Evolutionary conservation across 177 flowering plant genomes (phyloP), one percentile per base, ranked within the genome.

Genomic region (Vitis hybrid): DNA sequence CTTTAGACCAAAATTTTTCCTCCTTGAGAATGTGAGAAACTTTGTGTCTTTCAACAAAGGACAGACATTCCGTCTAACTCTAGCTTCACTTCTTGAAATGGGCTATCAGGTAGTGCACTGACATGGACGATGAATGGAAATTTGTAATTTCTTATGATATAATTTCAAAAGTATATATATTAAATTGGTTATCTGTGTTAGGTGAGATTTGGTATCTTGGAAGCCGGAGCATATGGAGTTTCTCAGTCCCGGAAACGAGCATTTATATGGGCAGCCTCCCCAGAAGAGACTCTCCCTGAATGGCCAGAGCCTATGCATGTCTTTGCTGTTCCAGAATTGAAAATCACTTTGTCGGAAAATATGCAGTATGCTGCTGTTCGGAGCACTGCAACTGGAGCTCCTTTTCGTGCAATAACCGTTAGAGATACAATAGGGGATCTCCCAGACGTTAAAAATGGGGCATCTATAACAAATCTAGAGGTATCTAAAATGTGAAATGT

Each of bases 231-330:
- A 0, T 94, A 57, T 86, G 98, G 98, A 55, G 89, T 94, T 75
- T 85, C 98, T 65, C 98, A 94, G 78, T 88, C 97, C 12, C 76
- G 98, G 49, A 94, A 92, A 70, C 81, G 97, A 20, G 98, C 97
- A 51, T 94, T 95, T 61, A 93, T 95, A 66, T 93, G 99, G 99
- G 98, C 97, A 62, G 99, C 99, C 12, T 80, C 99, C 63, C 97
- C 98, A 29, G 85, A 85, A n/a, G 97, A 89, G 74, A 72, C 45
- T 1, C 84, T 94, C 15, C 98, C 98, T 13, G 97, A 92, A 50
- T 94, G 98, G 98, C 98, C 98, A n/a, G 98, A 91, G 61, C 98
- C 99, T 58, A 90, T 95, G 97, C 93, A 93, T 74, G 99, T 93
- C 8, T 93, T 95, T 81, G 81, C 87, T 67, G 83, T 78, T n/a